A percentile compares a stretch with the other conserved stretches of the same genome.
These are phyloP conservation scores for Saussurea involucrata DNA, from an alignment of 129 eudicot genomes.

Conservation along the genomic window DNA sequence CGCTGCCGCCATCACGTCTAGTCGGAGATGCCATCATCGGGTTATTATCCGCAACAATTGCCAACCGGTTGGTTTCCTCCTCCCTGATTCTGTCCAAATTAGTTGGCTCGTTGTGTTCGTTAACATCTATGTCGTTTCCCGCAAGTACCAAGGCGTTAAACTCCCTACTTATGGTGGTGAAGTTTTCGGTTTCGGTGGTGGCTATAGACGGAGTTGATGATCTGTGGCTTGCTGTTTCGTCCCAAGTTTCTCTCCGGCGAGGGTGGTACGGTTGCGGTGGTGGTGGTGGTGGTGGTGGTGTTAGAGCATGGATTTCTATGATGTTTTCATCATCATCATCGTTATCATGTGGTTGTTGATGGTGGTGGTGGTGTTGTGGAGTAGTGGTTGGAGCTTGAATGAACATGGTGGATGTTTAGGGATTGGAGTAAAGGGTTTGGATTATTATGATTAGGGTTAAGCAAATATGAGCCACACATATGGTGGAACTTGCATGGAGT, in stretches of 20 bases:
- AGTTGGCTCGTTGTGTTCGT: slow-evolving; percentile 28
- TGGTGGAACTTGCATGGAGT: slow-evolving; percentile 35
- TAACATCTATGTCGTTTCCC: slow-evolving; percentile 47
- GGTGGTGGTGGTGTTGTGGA: neutral
- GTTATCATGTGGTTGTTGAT: neutral
- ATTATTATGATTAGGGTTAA: slow-evolving; percentile 17
- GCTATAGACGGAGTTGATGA: slow-evolving; percentile 51
- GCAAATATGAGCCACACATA: slow-evolving; percentile 37
- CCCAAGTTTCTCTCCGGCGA: slow-evolving; percentile 50
- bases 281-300: slow-evolving; percentile 45
- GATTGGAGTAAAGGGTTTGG: slow-evolving; percentile 22
- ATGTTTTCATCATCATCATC: slow-evolving; percentile 30
- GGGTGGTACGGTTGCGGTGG: slow-evolving; percentile 25
- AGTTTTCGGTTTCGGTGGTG: slow-evolving; percentile 62
- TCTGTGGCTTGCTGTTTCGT: slow-evolving; percentile 50
- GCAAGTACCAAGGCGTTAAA: slow-evolving; percentile 86
- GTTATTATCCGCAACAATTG: slow-evolving; percentile 71
- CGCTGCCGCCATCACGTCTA: slow-evolving; percentile 21
- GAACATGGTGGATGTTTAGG: slow-evolving; percentile 28
- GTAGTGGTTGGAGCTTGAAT: slow-evolving; percentile 24
- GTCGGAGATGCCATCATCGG: slow-evolving; percentile 39
- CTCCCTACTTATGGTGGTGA: slow-evolving; percentile 75
- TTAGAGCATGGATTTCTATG: slow-evolving; percentile 69
- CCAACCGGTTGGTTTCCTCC: slow-evolving; percentile 79
- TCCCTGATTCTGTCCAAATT: slow-evolving; percentile 69